A percentile compares a stretch with the other conserved stretches of the same genome.
These are phyloP conservation scores for Xylaria castorea DNA, from an alignment of 495 filamentous ascomycete species.

Conservation along the genomic window DNA sequence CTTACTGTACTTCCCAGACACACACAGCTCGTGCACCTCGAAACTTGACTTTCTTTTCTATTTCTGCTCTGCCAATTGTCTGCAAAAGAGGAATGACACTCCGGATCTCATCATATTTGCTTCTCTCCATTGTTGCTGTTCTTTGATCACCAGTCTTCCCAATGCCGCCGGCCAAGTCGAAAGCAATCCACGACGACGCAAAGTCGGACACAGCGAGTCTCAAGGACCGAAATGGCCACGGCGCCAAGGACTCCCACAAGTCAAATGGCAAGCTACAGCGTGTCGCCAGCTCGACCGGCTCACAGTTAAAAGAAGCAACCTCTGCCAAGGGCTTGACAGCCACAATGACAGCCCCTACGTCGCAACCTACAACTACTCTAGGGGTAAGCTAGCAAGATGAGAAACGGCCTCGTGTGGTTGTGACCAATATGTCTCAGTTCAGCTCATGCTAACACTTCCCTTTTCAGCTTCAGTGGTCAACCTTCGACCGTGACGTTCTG, in stretches of 20 bases:
- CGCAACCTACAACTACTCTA: slow-evolving; percentile 32
- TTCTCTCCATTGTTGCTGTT: slow-evolving; percentile 28
- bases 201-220: slow-evolving; percentile 52
- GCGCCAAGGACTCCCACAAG: slow-evolving; percentile 40
- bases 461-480: slow-evolving; percentile 74
- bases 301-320: slow-evolving; percentile 51
- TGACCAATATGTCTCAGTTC: slow-evolving; percentile 2
- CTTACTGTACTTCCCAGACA: background rate
- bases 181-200: slow-evolving; percentile 53
- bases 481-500: slow-evolving; percentile 73
- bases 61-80: background rate
- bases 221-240: slow-evolving; percentile 54
- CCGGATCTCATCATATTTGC: slow-evolving; percentile 19
- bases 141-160: slow-evolving; percentile 34
- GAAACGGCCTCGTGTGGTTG: background rate
- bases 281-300: slow-evolving; percentile 53
- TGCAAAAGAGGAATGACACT: slow-evolving; percentile 33
- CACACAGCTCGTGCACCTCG: slow-evolving; percentile 10
- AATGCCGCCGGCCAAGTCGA: slow-evolving; percentile 43
- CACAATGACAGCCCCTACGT: slow-evolving; percentile 31
- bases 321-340: slow-evolving; percentile 40
- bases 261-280: slow-evolving; percentile 55
- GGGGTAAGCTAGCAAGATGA: slow-evolving; percentile 31
- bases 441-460: slow-evolving; percentile 32
- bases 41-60: background rate